Evolutionary conservation across 352 stramenopile species (phyloP).

Genomic region (Globisporangium nodosum): DNA sequence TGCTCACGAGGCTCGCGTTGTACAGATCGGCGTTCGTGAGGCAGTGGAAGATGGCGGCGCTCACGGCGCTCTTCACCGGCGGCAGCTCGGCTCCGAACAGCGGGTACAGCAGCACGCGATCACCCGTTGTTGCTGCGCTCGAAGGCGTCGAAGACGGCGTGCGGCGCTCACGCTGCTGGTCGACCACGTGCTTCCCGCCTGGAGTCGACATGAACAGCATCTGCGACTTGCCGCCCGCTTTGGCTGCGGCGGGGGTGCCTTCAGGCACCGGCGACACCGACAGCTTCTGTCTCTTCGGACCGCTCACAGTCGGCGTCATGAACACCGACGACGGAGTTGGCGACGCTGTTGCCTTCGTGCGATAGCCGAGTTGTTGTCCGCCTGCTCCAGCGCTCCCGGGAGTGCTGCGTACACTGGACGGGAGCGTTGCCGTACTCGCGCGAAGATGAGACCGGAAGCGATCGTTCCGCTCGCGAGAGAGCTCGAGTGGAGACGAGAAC

Average conservation of each 20-base stretch:
- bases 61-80: constrained; percentile 57
- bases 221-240: constrained; percentile 1
- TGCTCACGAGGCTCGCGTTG: constrained; percentile 82
- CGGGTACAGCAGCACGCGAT: constrained; percentile 59
- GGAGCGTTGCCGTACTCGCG: constrained; percentile 15
- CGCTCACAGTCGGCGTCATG: constrained; percentile 7
- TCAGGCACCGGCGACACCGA: constrained; percentile 27
- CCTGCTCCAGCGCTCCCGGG: not conserved
- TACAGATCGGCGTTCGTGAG: constrained; percentile 76
- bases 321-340: constrained; percentile 1
- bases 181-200: not conserved
- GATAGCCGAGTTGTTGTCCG: constrained; percentile 12
- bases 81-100: constrained; percentile 59
- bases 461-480: constrained; percentile 48
- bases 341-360: constrained; percentile 11
- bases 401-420: not conserved
- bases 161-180: not conserved
- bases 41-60: constrained; percentile 58
- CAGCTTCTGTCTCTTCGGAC: constrained; percentile 11
- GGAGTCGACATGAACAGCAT: not conserved
- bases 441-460: constrained; percentile 42
- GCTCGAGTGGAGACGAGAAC: constrained; percentile 61
- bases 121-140: not conserved
- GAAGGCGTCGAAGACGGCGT: not conserved
- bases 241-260: constrained; percentile 7